Base-by-base conservation (phyloP, 345 rosid genomes). In the Boechera stricta region DNA sequence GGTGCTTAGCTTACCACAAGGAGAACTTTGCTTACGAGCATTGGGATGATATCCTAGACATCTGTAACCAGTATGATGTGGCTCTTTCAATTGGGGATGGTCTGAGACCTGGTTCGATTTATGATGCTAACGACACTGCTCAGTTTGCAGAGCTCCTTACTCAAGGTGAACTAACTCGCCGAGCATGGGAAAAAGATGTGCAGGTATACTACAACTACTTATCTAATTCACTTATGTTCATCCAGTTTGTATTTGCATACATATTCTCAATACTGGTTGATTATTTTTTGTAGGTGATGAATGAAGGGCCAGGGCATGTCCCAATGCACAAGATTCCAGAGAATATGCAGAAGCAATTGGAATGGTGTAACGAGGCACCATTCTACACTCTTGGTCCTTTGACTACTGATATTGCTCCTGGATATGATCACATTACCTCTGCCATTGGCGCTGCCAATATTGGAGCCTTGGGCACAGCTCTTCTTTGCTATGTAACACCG, bases 401-500 rank as follows among this genome's bases (percentile, higher is more conserved):
- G 66, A 96, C 99, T 64, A 93, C 99, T 51, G 99, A 96, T 69
- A 84, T 96, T 54, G 97, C 99, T 32, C 98, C 98, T 71, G 98
- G 97, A 54, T 96, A 96, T 73, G 99, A 93, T 77, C 99, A 96
- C 79, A 93, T 96, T 32, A 96, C 98, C 66, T 96, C 99, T 48
- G 98, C 99, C 67, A 96, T 96, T 48, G 99, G 99, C 42, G 97
- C 99, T 77, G 99, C 99, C 77, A 93, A 93, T 74, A 96, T 96
- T 54, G 98, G 98, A 74, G 97, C 98, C 48, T 94, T 96, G 51
- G 99, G 99, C 31, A 96, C 98, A 66, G 97, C 99, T 63, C 99
- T 96, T 77, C 96, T 96, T 15, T 96, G 99, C 76, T 96, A 96
- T 69, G 99, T 96, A 31, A 91, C 99, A 31, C 99, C 98, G 44